phyloP scores from a whole-genome alignment of 495 filamentous ascomycete species.

The Aspergillus wentii region DNA sequence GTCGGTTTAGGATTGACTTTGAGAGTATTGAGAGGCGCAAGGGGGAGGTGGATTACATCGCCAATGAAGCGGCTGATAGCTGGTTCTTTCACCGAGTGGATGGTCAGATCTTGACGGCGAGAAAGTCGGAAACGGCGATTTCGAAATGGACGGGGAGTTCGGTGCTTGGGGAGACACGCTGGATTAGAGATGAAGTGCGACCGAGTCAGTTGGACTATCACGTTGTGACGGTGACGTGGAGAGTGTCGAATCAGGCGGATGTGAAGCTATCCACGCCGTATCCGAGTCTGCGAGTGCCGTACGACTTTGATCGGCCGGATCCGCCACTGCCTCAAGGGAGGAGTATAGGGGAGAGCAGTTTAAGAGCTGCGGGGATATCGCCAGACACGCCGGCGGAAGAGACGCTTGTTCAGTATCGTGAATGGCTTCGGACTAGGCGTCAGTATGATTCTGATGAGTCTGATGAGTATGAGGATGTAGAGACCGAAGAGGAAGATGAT shows the following conservation, averaged over 20 bases:
- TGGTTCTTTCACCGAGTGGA: constrained; percentile 25
- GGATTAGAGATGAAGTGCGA: constrained; percentile 21
- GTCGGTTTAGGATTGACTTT: constrained; percentile 19
- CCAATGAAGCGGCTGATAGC: constrained; percentile 8
- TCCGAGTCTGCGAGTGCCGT: constrained; percentile 1
- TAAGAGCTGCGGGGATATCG: too few relatives aligned
- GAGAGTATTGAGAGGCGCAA: constrained; percentile 21
- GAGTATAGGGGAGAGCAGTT: too few relatives aligned
- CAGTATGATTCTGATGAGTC: too few relatives aligned
- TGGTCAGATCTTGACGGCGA: constrained; percentile 10
- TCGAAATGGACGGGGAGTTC: constrained; percentile 24
- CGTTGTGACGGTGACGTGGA: constrained; percentile 19
- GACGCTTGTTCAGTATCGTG: too few relatives aligned
- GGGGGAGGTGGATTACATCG: constrained; percentile 20
- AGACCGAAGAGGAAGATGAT: too few relatives aligned
- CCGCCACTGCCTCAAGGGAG: too few relatives aligned
- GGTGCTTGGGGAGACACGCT: constrained; percentile 10
- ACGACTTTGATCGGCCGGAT: constrained; percentile 8
- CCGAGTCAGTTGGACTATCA: constrained; percentile 25
- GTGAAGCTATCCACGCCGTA: background rate
- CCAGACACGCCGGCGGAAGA: too few relatives aligned
- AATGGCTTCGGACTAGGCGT: too few relatives aligned
- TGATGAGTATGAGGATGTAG: too few relatives aligned
- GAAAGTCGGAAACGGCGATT: constrained; percentile 6
- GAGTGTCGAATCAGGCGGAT: background rate